phyloP scores from a whole-genome alignment of 768 basidiomycete genomes.

The Pleurotus pulmonarius region DNA sequence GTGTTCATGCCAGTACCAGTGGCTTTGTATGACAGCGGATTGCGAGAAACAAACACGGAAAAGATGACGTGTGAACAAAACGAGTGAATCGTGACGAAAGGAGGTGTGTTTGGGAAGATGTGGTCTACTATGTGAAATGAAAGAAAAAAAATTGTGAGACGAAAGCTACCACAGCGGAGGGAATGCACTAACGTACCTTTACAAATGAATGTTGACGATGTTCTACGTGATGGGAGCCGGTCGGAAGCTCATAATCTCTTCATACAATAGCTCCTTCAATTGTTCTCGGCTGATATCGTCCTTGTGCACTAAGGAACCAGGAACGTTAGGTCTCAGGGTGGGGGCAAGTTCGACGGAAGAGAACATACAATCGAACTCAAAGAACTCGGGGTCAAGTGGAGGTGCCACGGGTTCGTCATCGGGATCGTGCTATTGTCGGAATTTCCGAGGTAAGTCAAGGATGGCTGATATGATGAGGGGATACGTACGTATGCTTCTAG shows the following conservation, averaged over 20 bases:
- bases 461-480: background rate
- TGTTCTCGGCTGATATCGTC: slow-evolving; percentile 95
- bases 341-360: background rate
- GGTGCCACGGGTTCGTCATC: slow-evolving; percentile 96
- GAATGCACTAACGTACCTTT: background rate
- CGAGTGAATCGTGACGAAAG: background rate
- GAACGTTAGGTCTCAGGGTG: slow-evolving; percentile 7
- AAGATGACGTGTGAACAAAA: background rate
- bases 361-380: slow-evolving; percentile 88
- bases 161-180: background rate
- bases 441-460: too few relatives aligned
- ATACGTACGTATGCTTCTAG: slow-evolving; percentile 82
- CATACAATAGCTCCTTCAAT: slow-evolving; percentile 89
- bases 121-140: background rate
- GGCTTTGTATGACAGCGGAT: too few relatives aligned
- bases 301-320: slow-evolving; percentile 67
- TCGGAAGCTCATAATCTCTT: slow-evolving; percentile 91
- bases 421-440: slow-evolving; percentile 69
- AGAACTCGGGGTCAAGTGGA: slow-evolving; percentile 94
- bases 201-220: background rate
- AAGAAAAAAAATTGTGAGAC: background rate
- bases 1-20: too few relatives aligned
- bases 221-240: slow-evolving; percentile 54
- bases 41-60: background rate
- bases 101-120: background rate